A percentile compares a stretch with the other conserved stretches of the same genome.
Conservation (phyloP, 129 eudicot genomes). For the Ambrosia artemisiifolia region DNA sequence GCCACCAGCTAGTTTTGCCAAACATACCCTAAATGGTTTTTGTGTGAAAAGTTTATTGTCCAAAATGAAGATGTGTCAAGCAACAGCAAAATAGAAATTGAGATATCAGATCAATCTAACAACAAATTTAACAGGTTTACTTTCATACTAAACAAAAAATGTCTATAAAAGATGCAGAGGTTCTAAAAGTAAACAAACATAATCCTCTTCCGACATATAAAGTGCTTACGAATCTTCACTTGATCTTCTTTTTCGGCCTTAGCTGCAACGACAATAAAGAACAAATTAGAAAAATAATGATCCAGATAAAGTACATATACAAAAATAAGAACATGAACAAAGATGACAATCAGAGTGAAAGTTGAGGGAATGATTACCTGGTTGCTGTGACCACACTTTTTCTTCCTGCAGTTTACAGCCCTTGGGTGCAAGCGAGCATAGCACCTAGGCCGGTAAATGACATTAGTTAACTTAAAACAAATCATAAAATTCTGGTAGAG, state of each 20-base stretch:
- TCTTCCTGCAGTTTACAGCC: conserved; percentile 47
- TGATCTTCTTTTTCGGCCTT: conserved; percentile 49
- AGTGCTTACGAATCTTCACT: conserved; percentile 10
- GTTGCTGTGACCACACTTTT: conserved; percentile 22
- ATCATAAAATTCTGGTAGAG: not conserved
- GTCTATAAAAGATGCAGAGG: conserved; percentile 7
- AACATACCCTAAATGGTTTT: too few relatives aligned
- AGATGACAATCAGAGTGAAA: not conserved
- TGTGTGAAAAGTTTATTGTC: too few relatives aligned
- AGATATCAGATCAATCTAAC: not conserved
- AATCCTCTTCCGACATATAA: conserved; percentile 4
- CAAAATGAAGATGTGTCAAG: too few relatives aligned
- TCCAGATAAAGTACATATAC: not conserved
- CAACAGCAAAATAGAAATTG: not conserved
- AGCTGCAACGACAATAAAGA: conserved; percentile 23
- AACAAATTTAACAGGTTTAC: not conserved
- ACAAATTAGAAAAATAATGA: too few relatives aligned
- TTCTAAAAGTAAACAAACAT: not conserved
- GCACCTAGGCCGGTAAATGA: conserved; percentile 11
- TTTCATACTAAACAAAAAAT: not conserved
- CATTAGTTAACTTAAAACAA: not conserved
- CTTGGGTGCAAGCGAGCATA: conserved; percentile 45
- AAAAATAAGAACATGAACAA: not conserved
- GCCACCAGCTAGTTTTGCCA: too few relatives aligned
- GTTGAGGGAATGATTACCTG: not conserved